Conservation (phyloP, 176 grass and related monocot genomes). For the Musa itinerans region DNA sequence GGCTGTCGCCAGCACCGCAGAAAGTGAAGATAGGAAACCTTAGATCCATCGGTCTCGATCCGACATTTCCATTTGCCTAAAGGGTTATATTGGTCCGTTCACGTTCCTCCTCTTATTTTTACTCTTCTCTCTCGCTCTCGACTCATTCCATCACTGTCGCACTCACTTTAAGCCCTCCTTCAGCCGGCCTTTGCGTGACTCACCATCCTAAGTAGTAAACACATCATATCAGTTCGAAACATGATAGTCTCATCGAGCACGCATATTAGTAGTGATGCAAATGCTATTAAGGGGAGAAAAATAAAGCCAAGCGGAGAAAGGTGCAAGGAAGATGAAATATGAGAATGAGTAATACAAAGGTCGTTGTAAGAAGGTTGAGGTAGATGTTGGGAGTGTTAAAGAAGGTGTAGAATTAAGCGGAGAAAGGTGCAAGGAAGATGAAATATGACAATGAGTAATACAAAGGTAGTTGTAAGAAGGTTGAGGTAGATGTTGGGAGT, state of each 20-base stretch:
- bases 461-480: too few species aligned
- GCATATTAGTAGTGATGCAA: not conserved
- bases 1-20: not conserved
- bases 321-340: not conserved
- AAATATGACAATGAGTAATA: too few species aligned
- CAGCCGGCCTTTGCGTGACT: not conserved
- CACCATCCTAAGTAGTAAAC: not conserved
- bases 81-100: not conserved
- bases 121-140: not conserved
- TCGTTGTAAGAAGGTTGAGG: not conserved
- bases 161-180: not conserved
- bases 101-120: not conserved
- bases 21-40: not conserved
- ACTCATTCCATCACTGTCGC: not conserved
- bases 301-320: constrained; percentile 16
- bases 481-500: constrained; percentile 28
- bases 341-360: too few species aligned
- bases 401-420: constrained; percentile 1
- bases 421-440: not conserved
- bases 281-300: not conserved
- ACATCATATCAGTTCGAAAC: not conserved
- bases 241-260: not conserved
- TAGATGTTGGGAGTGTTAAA: constrained; percentile 26
- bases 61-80: not conserved
- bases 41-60: constrained; percentile 4